Percentiles rank a stretch among this genome's conserved stretches.
Evolutionary conservation across 1,139 yeast species (phyloP).

Genomic region (Pichia kudriavzevii): DNA sequence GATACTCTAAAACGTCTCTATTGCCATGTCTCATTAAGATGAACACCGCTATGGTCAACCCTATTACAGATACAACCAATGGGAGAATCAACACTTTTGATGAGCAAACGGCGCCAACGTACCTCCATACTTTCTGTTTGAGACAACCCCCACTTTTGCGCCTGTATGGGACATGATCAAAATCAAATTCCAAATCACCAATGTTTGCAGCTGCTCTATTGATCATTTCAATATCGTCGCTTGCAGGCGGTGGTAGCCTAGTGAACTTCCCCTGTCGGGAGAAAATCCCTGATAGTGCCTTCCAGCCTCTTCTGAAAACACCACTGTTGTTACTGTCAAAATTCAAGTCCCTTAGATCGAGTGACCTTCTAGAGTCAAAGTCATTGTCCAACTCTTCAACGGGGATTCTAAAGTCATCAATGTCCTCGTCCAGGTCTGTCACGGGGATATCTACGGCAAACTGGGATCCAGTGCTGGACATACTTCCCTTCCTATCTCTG

Average conservation of each 20-base stretch:
- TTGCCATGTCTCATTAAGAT: too few relatives aligned
- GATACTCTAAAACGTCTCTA: too few relatives aligned
- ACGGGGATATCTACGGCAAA: slow-evolving; percentile 48
- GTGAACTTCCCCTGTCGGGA: neutral
- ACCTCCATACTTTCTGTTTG: too few relatives aligned
- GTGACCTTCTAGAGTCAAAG: slow-evolving; percentile 18
- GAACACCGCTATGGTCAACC: too few relatives aligned
- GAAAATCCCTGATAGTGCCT: slow-evolving; percentile 9
- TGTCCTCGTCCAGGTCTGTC: slow-evolving; percentile 48
- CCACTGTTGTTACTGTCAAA: slow-evolving; percentile 5
- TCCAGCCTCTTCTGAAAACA: slow-evolving; percentile 5
- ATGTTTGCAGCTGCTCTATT: slow-evolving; percentile 3
- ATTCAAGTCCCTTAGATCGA: slow-evolving; percentile 19
- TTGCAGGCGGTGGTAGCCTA: too few relatives aligned
- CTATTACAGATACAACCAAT: too few relatives aligned
- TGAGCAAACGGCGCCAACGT: too few relatives aligned
- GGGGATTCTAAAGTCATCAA: slow-evolving; percentile 31
- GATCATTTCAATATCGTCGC: slow-evolving; percentile 10
- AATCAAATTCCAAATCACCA: slow-evolving; percentile 2
- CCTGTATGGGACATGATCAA: neutral
- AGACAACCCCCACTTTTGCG: too few relatives aligned
- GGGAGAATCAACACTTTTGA: too few relatives aligned
- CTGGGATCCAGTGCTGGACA: slow-evolving; percentile 11
- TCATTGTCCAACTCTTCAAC: slow-evolving; percentile 28
- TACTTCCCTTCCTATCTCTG: too few relatives aligned